These are phyloP conservation scores for Geosmithia flava DNA, from an alignment of 2,329 filamentous ascomycete species.

Conservation along the genomic window DNA sequence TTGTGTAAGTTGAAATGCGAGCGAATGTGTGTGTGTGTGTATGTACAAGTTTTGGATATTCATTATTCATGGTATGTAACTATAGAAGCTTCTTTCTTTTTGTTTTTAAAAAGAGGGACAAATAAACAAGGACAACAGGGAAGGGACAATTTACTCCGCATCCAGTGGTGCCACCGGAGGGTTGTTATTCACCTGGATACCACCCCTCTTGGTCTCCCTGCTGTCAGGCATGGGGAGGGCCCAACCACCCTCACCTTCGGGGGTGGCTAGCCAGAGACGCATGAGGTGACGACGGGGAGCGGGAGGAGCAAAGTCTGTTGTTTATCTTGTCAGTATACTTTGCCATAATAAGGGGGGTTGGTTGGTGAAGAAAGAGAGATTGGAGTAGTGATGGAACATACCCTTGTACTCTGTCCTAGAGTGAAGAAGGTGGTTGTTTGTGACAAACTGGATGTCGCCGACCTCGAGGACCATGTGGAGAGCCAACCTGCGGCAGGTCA, in stretches of 20 bases:
- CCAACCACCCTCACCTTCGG: conserved; percentile 76
- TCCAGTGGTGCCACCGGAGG: conserved; percentile 64
- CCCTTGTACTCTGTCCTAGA: conserved; percentile 65
- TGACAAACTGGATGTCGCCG: conserved; percentile 78
- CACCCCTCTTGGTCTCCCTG: conserved; percentile 74
- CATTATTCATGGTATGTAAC: no score
- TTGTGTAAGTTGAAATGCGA: no score
- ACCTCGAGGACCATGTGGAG: conserved; percentile 81
- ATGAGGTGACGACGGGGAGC: conserved; percentile 56
- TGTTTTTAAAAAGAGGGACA: no score
- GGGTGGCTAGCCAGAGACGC: conserved; percentile 73
- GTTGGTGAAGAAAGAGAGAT: no score
- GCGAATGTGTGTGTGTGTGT: no score
- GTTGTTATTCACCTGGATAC: conserved; percentile 76
- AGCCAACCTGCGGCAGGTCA: conserved; percentile 57
- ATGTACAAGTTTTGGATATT: no score
- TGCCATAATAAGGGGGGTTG: no score
- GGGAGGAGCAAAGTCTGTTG: conserved; percentile 3
- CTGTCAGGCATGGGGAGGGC: conserved; percentile 71
- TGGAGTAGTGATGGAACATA: neutral
- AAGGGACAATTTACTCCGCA: conserved; percentile 47
- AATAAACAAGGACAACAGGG: no score
- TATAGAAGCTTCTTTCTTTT: no score
- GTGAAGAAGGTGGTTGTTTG: conserved; percentile 71
- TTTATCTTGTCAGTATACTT: no score